Evolutionary conservation across 2,329 filamentous ascomycete genomes (phyloP), one percentile per base, ranked within the genome.

Genomic region (Chaetomiaceae sp.): DNA sequence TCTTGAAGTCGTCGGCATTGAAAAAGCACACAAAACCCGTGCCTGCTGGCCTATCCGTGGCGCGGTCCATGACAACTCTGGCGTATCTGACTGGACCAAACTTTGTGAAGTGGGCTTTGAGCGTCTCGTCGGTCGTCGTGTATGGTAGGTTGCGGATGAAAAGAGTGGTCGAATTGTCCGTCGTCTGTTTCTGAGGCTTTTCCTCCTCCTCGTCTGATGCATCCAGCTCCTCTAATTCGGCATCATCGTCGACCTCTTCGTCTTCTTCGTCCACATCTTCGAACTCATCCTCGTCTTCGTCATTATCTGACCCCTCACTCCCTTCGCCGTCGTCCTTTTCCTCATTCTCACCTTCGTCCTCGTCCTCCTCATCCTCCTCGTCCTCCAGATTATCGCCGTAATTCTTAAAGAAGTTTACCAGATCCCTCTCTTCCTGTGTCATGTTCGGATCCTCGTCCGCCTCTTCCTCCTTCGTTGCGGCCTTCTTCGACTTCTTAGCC

Each of bases 61-160:
- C 82, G 42, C 79, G 85, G 66, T 99, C 92, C 66, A 95, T 81
- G 33, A 99, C 95, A 9, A 96, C 85, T 59, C 95, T 82, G 5
- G 92, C 94, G 67, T 97, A 99, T 33, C 91, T 82, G 34, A 96
- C 76, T n/a, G 79, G 80, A 23, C 94, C 95, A 64, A 99, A 97
- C 63, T 86, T 78, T n/a, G 76, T 75, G 65, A 99, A 99, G 67
- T 96, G 92, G 46, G 85, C 78, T 66, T 91, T 87, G 40, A 99
- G 80, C 44, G 83, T 79, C 47, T 90, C 86, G 63, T 99, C 91
- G 16, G 87, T 87, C 38, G 84, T 85, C 2, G 87, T 90, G 69
- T 95, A 99, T 0, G 95, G 92, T 11, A 99, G 75, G 66, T 99
- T 99, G 60, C 94, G 89, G 62, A 99, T 80, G 72, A 99, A 99